Conservation (phyloP, 1,284 basidiomycete genomes). For the Neolentinus lepideus region DNA sequence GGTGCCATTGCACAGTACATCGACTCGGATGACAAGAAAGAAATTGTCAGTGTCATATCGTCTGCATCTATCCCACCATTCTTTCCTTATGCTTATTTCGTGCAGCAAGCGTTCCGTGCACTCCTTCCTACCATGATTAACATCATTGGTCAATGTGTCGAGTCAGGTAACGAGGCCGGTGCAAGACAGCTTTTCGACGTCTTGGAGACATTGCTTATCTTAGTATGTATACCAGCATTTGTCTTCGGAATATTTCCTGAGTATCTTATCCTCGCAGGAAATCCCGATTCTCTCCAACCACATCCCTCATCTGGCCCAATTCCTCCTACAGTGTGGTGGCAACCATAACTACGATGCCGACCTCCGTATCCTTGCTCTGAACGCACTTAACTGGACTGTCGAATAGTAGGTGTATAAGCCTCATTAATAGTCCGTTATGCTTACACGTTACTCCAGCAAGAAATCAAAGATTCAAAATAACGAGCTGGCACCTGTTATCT, state of each 20-base stretch:
- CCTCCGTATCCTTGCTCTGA: constrained; percentile 87
- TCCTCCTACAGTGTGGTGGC: constrained; percentile 82
- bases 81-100: constrained; percentile 6
- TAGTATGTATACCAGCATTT: constrained; percentile 42
- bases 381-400: constrained; percentile 94
- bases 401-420: constrained; percentile 57
- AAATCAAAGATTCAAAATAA: constrained; percentile 92
- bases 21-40: constrained; percentile 80
- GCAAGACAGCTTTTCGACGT: constrained; percentile 93
- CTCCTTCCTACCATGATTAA: constrained; percentile 88
- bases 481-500: constrained; percentile 80
- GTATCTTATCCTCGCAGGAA: constrained; percentile 71
- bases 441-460: constrained; percentile 56
- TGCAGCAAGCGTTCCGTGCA: constrained; percentile 81
- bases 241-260: neutral
- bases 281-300: constrained; percentile 88
- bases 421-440: neutral
- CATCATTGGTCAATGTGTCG: constrained; percentile 87
- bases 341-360: constrained; percentile 78
- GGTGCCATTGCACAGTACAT: constrained; percentile 95
- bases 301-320: constrained; percentile 83
- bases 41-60: constrained; percentile 55
- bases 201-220: constrained; percentile 91
- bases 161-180: constrained; percentile 73
- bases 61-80: neutral